These are phyloP conservation scores for Saccharomycopsis sp. DNA, from an alignment of 805 yeast species.

Conservation along the genomic window DNA sequence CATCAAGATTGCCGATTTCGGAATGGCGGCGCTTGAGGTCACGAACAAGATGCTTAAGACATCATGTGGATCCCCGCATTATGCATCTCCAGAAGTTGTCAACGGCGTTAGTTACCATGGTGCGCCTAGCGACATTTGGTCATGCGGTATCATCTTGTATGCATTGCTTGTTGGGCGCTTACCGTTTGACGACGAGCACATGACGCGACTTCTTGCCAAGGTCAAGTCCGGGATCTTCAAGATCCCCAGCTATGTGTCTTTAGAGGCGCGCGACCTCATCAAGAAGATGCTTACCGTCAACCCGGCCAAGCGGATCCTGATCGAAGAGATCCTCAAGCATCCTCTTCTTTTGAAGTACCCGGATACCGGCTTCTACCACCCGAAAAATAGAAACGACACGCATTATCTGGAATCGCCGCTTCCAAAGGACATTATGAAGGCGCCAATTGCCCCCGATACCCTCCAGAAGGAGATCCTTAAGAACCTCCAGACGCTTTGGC, in stretches of 20 bases:
- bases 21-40: slow-evolving; percentile 96
- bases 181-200: slow-evolving; percentile 96
- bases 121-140: slow-evolving; percentile 96
- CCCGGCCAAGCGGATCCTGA: slow-evolving; percentile 73
- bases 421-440: slow-evolving; percentile 28
- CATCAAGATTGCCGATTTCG: slow-evolving; percentile 96
- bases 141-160: slow-evolving; percentile 91
- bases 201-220: slow-evolving; percentile 76
- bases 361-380: slow-evolving; percentile 30
- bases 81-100: slow-evolving; percentile 97
- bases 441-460: slow-evolving; percentile 32
- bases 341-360: slow-evolving; percentile 73
- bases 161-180: slow-evolving; percentile 91
- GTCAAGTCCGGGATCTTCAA: slow-evolving; percentile 85
- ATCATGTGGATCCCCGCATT: slow-evolving; percentile 97
- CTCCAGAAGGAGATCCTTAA: slow-evolving; percentile 71
- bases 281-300: slow-evolving; percentile 74
- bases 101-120: slow-evolving; percentile 95
- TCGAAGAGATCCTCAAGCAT: slow-evolving; percentile 70
- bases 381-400: slow-evolving; percentile 30
- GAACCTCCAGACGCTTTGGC: slow-evolving; percentile 74
- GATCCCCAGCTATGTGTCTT: slow-evolving; percentile 73
- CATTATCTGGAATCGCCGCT: slow-evolving; percentile 35
- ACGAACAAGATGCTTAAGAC: slow-evolving; percentile 80
- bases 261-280: slow-evolving; percentile 84